Evolutionary conservation across 192 early-diverging fungal species (phyloP).

Genomic region (Podila epicladia): DNA sequence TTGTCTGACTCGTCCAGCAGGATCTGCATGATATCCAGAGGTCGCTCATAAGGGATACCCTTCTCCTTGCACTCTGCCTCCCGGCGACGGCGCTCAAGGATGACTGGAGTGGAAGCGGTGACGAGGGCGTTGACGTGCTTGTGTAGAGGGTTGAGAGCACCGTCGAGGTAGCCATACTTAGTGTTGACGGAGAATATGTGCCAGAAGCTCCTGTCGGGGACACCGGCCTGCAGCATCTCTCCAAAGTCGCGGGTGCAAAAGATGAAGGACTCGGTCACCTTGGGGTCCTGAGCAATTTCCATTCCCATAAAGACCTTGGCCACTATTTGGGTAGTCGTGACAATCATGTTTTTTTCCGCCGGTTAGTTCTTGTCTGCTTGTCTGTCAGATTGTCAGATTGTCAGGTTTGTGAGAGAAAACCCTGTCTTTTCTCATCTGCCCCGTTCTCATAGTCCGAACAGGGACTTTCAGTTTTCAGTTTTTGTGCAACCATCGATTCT

Average conservation of each 20-base stretch:
- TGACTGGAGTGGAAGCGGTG: conserved; percentile 15
- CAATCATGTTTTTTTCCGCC: background rate
- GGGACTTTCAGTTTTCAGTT: no score
- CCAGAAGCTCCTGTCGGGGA: conserved; percentile 9
- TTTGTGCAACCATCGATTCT: no score
- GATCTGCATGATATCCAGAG: conserved; percentile 50
- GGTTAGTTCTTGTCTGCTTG: no score
- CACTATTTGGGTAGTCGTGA: conserved; percentile 14
- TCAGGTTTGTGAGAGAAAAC: no score
- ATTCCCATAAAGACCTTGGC: conserved; percentile 32
- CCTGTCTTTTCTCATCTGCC: no score
- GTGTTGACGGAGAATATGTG: background rate
- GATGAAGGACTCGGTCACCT: conserved; percentile 35
- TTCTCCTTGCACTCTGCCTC: conserved; percentile 19
- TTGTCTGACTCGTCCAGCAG: conserved; percentile 47
- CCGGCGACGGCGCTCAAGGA: conserved; percentile 29
- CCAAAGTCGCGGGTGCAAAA: conserved; percentile 25
- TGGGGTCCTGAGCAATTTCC: conserved; percentile 23
- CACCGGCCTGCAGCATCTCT: conserved; percentile 5
- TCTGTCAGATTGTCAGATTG: no score
- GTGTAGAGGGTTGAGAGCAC: conserved; percentile 15
- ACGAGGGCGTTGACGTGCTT: conserved; percentile 21
- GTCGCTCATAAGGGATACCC: conserved; percentile 16
- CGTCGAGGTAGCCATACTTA: conserved; percentile 7
- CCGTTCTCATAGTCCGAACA: no score